phyloP scores from a whole-genome alignment of 2,329 filamentous ascomycete species.

The Chalara sp. region DNA sequence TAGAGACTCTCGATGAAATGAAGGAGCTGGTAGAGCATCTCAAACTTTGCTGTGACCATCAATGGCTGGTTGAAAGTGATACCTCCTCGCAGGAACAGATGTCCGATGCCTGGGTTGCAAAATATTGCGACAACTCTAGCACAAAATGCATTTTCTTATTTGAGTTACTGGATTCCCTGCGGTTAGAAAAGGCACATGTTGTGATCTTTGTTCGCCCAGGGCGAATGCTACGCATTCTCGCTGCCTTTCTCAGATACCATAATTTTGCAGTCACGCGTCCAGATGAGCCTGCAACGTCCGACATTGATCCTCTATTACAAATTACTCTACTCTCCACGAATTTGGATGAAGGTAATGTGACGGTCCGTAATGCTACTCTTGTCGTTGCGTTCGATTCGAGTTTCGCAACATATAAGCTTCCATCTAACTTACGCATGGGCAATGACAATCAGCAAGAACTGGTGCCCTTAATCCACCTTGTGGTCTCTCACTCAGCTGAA shows the following conservation, averaged over 20 bases:
- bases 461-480: conserved; percentile 19
- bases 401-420: conserved; percentile 4
- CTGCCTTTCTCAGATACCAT: conserved; percentile 38
- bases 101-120: conserved; percentile 44
- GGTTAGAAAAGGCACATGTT: conserved; percentile 38
- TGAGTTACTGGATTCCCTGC: conserved; percentile 43
- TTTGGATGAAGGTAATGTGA: conserved; percentile 6
- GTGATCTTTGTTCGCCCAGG: conserved; percentile 47
- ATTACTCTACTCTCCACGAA: conserved; percentile 21
- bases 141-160: conserved; percentile 54
- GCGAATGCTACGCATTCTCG: conserved; percentile 44
- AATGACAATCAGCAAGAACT: conserved; percentile 5
- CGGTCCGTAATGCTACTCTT: conserved; percentile 10
- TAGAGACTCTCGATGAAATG: conserved; percentile 38
- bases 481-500: conserved; percentile 23
- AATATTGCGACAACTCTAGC: conserved; percentile 36
- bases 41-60: conserved; percentile 50
- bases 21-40: conserved; percentile 45
- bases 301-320: conserved; percentile 12
- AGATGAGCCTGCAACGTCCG: conserved; percentile 23
- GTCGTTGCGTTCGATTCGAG: conserved; percentile 20
- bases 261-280: conserved; percentile 27
- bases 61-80: conserved; percentile 43
- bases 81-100: conserved; percentile 30
- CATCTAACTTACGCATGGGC: conserved; percentile 9